Base-by-base conservation (phyloP, 2,329 filamentous ascomycete genomes). In the Zasmidium citrigriseum region DNA sequence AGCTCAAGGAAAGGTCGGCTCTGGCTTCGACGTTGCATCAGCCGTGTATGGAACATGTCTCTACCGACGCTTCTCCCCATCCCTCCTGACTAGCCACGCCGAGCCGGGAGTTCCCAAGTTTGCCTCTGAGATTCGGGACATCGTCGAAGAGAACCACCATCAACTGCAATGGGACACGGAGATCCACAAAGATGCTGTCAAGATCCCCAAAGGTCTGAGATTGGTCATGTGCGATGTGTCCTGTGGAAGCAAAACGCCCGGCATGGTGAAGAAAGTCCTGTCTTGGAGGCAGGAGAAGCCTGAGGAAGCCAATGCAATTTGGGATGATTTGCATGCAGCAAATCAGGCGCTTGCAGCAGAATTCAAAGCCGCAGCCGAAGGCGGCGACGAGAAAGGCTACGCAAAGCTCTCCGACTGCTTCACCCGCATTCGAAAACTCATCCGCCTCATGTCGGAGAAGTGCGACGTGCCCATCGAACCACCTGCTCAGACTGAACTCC, bases 181-280 rank as follows among this genome's bases (percentile, higher is more conserved):
- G 68, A 86, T 96, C 50, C 76, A 78, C 27, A 89, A 91, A 68
- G 85, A 87, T 4, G 83, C 81, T 16, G 86, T 93, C 53, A 82
- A 81, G 60, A 81, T 98, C 58, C 93, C 93, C 0, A 68, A 74
- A 0, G 91, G 90, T 0, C 78, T 96, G 65, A 84, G 89, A 22
- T 80, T 98, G 65, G 85, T 96, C 60, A 95, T 99, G 88, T 96
- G 92, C 71, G 95, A 99, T 71, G 95, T 99, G 5, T 91, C 96
- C 72, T 96, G 93, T 71, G 95, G 95, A 27, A 93, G 89, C 50
- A 86, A 96, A 78, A 98, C 93, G 7, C 93, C 96, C 0, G 85
- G 91, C 14, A 98, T 99, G 95, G 95, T 97, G 38, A 96, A 93
- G 78, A 85, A 90, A 71, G 90, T 99, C 14, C 81, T 98, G 2